Percentiles rank a stretch among this genome's conserved stretches.
Conservation (phyloP, 1,284 basidiomycete genomes). For the Serendipita sp. region DNA sequence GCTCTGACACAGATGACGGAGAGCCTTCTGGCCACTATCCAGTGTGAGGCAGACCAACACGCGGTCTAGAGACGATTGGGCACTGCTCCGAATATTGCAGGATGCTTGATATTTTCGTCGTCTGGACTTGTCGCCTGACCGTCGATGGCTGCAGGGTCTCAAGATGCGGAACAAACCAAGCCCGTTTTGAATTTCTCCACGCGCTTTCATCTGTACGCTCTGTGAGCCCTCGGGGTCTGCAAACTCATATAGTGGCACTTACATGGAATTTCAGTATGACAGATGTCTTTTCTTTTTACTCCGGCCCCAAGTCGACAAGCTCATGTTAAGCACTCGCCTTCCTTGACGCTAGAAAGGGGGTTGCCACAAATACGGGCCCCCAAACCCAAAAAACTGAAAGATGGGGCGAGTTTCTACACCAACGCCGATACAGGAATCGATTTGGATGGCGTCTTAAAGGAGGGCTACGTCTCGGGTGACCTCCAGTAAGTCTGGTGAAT, state of each 20-base stretch:
- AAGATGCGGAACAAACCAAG: no score
- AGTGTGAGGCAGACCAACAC: not conserved
- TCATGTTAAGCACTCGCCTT: conserved; percentile 3
- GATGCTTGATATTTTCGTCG: not conserved
- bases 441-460: not conserved
- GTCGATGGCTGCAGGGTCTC: no score
- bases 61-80: not conserved
- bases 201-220: not conserved
- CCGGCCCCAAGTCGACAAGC: not conserved
- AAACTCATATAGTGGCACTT: not conserved
- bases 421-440: conserved; percentile 3
- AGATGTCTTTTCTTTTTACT: conserved; percentile 3
- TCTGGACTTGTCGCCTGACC: not conserved
- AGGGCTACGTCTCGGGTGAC: not conserved
- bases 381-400: not conserved
- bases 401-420: not conserved
- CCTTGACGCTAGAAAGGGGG: not conserved
- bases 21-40: not conserved
- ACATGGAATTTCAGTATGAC: not conserved
- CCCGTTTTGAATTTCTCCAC: no score
- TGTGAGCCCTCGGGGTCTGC: not conserved
- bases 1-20: not conserved
- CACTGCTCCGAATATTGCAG: not conserved
- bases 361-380: not conserved
- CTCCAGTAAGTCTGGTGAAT: not conserved